These are phyloP conservation scores for Maudiozyma turicensis DNA, from an alignment of 805 yeast species.

Conservation along the genomic window DNA sequence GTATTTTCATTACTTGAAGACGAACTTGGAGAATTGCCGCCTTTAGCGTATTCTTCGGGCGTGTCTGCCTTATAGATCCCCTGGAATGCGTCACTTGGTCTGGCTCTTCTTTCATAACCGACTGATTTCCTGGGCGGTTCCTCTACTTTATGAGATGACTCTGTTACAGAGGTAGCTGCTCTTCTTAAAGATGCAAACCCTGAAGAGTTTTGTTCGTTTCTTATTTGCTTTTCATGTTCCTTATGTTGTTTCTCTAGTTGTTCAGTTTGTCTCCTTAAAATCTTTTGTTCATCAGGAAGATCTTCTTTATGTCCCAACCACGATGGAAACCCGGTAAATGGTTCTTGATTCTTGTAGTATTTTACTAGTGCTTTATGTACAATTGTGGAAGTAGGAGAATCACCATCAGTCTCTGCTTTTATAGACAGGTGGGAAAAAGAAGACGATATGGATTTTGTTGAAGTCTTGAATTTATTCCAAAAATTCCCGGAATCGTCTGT, in stretches of 20 bases:
- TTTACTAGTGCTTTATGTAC: constrained; percentile 37
- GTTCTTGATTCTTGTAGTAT: constrained; percentile 29
- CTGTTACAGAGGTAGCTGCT: background rate
- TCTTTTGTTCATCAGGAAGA: constrained; percentile 25
- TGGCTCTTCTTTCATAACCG: constrained; percentile 2
- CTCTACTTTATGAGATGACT: background rate
- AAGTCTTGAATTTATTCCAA: constrained; percentile 26
- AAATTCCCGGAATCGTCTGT: constrained; percentile 14
- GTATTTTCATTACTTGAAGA: background rate
- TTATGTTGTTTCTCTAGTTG: constrained; percentile 7
- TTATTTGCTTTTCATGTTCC: background rate
- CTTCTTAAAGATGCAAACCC: constrained; percentile 1
- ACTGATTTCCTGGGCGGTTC: background rate
- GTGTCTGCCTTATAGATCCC: constrained; percentile 6
- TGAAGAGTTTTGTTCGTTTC: background rate
- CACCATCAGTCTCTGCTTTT: constrained; percentile 35
- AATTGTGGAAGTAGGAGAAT: constrained; percentile 33
- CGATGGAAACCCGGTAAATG: constrained; percentile 29
- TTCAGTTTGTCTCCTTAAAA: constrained; percentile 20
- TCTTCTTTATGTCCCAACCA: constrained; percentile 31
- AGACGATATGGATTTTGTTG: constrained; percentile 24
- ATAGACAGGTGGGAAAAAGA: constrained; percentile 21
- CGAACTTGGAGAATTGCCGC: background rate
- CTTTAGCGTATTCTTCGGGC: background rate
- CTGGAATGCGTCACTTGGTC: constrained; percentile 22